Evolutionary conservation across 2,329 filamentous ascomycete genomes (phyloP), one percentile per base, ranked within the genome.

Genomic region (Hypoxylon rubiginosum): DNA sequence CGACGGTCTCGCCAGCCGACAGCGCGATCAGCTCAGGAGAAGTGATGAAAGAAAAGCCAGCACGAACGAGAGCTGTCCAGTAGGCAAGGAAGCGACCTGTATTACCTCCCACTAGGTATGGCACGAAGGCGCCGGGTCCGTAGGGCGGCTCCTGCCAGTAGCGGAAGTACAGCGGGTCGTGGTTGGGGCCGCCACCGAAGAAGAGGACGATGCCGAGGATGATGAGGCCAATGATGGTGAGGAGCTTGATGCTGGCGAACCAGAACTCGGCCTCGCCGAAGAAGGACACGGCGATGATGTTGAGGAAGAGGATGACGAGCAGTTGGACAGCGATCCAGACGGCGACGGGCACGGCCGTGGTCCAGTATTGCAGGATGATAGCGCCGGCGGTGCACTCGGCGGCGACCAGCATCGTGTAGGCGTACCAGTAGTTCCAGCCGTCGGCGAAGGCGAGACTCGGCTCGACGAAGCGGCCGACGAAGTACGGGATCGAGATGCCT

Each of bases 391-490:
- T 86, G 15, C 85, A 82, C 75, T 90, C 87, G 48, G 86, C 84
- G 1, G 83, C 86, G 24, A 89, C 81, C 1, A 88, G 79, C 63
- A 90, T 88, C 10, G 84, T 80, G 69, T 88, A 88, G 1, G 85
- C 85, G 70, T 89, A 89, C 83, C 86, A 89, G 76, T 90, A 89
- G 65, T 88, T 88, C 85, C 85, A 88, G 1, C 85, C 86, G 41
- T 81, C 79, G 7, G 86, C 86, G 66, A 88, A 88, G n/a, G 82
- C 83, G 24, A 88, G 76, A 32, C 83, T 86, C 1, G 82, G 81
- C 53, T 88, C 85, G 64, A 88, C 82, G 59, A 86, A 88, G 32
- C 86, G 84, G 64, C 81, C 78, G 57, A 86, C 82, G 69, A 87
- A 83, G 77, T 88, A 86, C 15, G 86, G 84, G 32, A 88, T 81